A percentile compares a stretch with the other conserved stretches of the same genome.
phyloP scores from a whole-genome alignment of 2,329 filamentous ascomycete genomes.

The Spiromastix sp. region DNA sequence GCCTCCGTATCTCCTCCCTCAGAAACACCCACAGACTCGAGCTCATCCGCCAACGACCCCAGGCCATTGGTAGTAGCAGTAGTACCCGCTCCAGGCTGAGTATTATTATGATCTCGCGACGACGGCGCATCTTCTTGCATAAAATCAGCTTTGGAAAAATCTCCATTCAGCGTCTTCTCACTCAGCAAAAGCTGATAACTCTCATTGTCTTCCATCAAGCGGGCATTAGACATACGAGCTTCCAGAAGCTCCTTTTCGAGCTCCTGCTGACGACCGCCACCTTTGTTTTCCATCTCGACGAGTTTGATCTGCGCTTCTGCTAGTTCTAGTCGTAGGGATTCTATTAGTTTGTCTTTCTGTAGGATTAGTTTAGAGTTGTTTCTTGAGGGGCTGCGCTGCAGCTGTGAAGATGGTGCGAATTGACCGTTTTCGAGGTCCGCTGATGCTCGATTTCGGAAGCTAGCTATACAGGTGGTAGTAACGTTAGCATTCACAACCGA shows the following conservation, averaged over 20 bases:
- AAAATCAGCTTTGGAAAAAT: conserved; percentile 76
- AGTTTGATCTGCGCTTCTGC: conserved; percentile 94
- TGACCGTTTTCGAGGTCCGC: conserved; percentile 61
- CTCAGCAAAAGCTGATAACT: conserved; percentile 92
- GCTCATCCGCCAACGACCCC: conserved; percentile 71
- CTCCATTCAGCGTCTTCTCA: conserved; percentile 90
- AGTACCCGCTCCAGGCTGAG: conserved; percentile 31
- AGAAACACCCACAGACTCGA: conserved; percentile 56
- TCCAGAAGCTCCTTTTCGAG: conserved; percentile 87
- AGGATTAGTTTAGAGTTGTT: conserved; percentile 83
- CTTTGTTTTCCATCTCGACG: conserved; percentile 86
- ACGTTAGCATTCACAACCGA: neutral
- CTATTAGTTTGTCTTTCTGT: conserved; percentile 95
- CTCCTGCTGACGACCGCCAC: conserved; percentile 75
- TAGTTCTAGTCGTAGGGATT: conserved; percentile 80
- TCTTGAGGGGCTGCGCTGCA: conserved; percentile 78
- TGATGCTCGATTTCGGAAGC: conserved; percentile 43
- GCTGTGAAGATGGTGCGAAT: conserved; percentile 75
- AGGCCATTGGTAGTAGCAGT: conserved; percentile 32
- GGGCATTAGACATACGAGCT: conserved; percentile 87
- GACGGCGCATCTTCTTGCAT: conserved; percentile 45
- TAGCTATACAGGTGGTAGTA: conserved; percentile 20
- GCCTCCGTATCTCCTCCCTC: conserved; percentile 49
- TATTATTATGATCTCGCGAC: conserved; percentile 28
- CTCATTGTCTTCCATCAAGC: conserved; percentile 97